A percentile compares a stretch with the other conserved stretches of the same genome.
Conservation (phyloP, 2,329 filamentous ascomycete genomes). For the Madurella mycetomatis region DNA sequence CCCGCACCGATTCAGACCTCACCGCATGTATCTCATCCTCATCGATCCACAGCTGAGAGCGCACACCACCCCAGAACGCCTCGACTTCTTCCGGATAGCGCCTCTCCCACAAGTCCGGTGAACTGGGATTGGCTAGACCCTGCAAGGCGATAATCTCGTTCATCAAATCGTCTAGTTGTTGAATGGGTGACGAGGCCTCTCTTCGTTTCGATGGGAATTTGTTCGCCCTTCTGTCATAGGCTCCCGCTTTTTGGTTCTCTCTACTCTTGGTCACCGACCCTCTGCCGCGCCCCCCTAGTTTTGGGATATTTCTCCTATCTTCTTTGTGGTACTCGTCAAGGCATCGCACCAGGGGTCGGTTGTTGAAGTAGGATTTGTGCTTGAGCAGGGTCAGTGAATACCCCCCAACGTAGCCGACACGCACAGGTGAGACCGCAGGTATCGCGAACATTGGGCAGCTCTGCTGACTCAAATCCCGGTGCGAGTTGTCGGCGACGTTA, state of each 20-base stretch:
- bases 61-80: constrained; percentile 16
- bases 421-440: neutral
- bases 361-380: constrained; percentile 32
- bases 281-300: neutral
- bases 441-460: neutral
- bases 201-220: neutral
- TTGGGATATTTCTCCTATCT: neutral
- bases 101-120: neutral
- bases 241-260: neutral
- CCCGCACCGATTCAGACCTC: neutral
- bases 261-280: neutral
- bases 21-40: constrained; percentile 17
- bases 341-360: constrained; percentile 30
- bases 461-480: neutral
- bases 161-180: constrained; percentile 3
- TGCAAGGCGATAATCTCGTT: neutral
- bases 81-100: constrained; percentile 6
- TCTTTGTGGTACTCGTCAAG: constrained; percentile 24
- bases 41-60: constrained; percentile 16
- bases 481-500: neutral
- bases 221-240: no score
- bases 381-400: constrained; percentile 32
- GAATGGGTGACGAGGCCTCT: neutral
- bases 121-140: neutral
- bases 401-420: constrained; percentile 22